Base-by-base conservation (phyloP, 306 rosid species). In the Trifolium subterraneum region DNA sequence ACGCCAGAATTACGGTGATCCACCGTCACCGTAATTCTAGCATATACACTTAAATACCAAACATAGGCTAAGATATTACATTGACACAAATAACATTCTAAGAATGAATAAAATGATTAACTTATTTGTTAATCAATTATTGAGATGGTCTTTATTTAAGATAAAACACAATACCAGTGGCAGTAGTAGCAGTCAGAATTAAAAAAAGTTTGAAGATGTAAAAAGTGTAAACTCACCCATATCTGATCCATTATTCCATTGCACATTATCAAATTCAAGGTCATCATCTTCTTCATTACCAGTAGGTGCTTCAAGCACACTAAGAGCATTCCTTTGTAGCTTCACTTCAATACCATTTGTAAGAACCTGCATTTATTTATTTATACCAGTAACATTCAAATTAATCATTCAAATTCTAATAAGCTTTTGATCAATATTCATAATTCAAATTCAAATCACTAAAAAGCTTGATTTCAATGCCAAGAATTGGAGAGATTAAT, bases 261-360 rank as follows among this genome's bases (percentile, higher is more conserved):
- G 94, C 64, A 84, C 76, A 50, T 85, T 80, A 36, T 94, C 97
- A 7, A 94, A 90, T 52, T 94, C 98, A 74, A 91, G 96, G 70
- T 90, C 95, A 65, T 90, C 96, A n/a, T 91, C 98, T 73, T 94
- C 98, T 78, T 94, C 98, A 2, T 91, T 90, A 10, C 98, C 97
- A 1, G 97, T 91, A 6, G 98, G 98, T 78, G 98, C 93, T 85
- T 94, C 98, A 60, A 94, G 82, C 76, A 94, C 98, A 55, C 98
- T 94, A 39, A 94, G 98, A 74, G 98, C 98, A 79, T 94, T 94
- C 72, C 98, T 90, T 80, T 94, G 98, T 11, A 94, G 89, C 79
- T 94, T 94, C 75, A 94, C 98, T 84, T 94, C 98, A 72, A 94
- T 94, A 50, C 98, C 98, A 68, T 94, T 94, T 15, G 98, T 92